Base-by-base conservation (phyloP, 2,329 filamentous ascomycete species). In the Aphanocladium album region DNA sequence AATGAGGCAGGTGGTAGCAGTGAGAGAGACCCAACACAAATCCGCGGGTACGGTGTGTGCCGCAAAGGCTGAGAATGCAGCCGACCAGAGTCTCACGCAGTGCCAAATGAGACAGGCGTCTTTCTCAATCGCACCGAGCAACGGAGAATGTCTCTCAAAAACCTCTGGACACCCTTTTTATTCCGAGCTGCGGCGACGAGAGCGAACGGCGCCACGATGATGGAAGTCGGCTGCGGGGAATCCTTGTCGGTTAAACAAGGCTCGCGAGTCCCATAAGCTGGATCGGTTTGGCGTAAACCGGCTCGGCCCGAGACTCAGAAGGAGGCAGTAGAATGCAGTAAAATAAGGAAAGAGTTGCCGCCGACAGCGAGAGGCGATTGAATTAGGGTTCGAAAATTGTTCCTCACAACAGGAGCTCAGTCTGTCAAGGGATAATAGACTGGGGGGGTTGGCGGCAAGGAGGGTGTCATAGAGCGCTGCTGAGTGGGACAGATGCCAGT, bases 181-280 rank as follows among this genome's bases (percentile, higher is more conserved):
- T 30, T 3, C 39, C n/a, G 17, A 25, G 14, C 30, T 57, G 17
- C 17, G 8, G 41, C 41, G 17, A 56, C 35, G 51, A 23, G 12
- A 5, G 5, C 19, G 12, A 27, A 27, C 21, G 21, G 37, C 45
- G 45, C 43, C 45, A 49, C 54, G 25, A 21, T 9, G 25, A 49
- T 33, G 33, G 30, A 57, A 49, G 33, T 57, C 54, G 54, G 54
- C 54, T 57, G 54, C 54, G 54, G 54, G 54, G 54, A 49, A 57
- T 21, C 54, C 54, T 39, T 49, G 54, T 57, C 54, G 21, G 30
- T 27, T 46, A 47, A 47, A 27, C 21, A 23, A 27, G 45, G 45
- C 35, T 39, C 35, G 35, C 12, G 12, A 39, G 35, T 11, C 16
- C 6, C 2, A 27, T 23, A 25, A 25, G 21, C 45, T 23, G 45